Base-by-base conservation (phyloP, 176 grass and related monocot genomes). In the Carex cristatella region DNA sequence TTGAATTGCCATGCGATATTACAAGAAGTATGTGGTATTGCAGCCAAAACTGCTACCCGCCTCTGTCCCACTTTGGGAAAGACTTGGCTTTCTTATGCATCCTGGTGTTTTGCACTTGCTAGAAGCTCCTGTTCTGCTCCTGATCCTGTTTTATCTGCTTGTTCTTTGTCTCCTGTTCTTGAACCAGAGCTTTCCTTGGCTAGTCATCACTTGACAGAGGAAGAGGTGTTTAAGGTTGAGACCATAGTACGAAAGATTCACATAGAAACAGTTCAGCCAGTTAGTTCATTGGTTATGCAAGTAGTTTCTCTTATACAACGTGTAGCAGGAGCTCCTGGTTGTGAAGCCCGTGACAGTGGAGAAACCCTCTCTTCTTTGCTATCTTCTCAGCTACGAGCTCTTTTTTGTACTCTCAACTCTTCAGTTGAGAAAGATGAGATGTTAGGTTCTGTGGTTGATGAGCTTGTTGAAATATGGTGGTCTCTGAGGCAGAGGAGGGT, bases 31-130 rank as follows among this genome's bases (percentile, higher is more conserved):
- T 86, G 91, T 84, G 95, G 95, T 86, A 89, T 80, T 56, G 85
- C 88, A 81, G 84, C 35, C 74, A 98, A 93, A 85, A 72, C 85
- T 82, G 91, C 92, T 31, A 94, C 90, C 40, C 66, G 90, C 84
- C 89, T 98, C 84, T 90, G 91, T 84, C 95, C 95, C 69, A 91
- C 66, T 60, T 87, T 94, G 89, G 91, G 91, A 56, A 98, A 98
- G 83, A 84, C 91, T 14, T 98, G 95, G 95, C 89, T 93, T 86
- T 90, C 92, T 89, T 98, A 94, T 93, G 95, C 92, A 83, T 90
- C 92, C 77, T 98, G 95, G 95, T 98, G 95, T 86, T 94, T 93
- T 79, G 31, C 65, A 68, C 91, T 93, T 89, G 92, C 89, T 58
- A 93, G 86, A 79, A 81, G 73, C 55, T 94, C 89, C 54, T 62